Base-by-base conservation (phyloP, 208 protist species). In the Novymonas esmeraldas region DNA sequence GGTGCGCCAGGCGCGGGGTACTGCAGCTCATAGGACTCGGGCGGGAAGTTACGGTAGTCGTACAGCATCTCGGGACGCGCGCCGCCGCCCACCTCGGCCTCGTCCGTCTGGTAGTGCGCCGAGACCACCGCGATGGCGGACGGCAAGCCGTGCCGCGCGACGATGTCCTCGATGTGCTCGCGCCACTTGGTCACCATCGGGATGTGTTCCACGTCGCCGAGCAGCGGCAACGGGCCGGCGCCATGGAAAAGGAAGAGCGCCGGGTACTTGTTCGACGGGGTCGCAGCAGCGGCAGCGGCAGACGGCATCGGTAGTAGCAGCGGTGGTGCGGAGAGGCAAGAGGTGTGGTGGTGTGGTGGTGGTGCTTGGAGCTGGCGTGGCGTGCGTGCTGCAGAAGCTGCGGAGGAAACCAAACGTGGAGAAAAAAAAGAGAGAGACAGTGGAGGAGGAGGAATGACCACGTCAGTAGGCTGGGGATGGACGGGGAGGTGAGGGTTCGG, bases 1-100 rank as follows among this genome's bases (percentile, higher is more conserved):
- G 79, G 66, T 6, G 60, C 52, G 50, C 84, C 84, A 3, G 79
- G 76, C 5, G 90, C 77, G 26, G 82, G 69, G 67, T 97, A 98
- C 44, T 81, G 71, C 14, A 93, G 44, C 26, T 67, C 31, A 63
- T 98, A 98, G 24, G 75, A 64, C 65, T 90, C 81, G 0, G 42
- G 1, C 6, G 89, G 89, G 62, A 98, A 98, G 26, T 93, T 93
- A 57, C 75, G 70, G 73, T 94, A 98, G 75, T 98, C 95, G 79
- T 94, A 97, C 41, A 92, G 64, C 64, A 95, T 73, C 39, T 48
- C 58, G 4, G 78, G 79, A 16, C 54, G 22, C 29, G 33, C 0
- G 16, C 42, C 58, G 3, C 64, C 80, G 54, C 76, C 80, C 7
- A 95, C 76, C 48, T 76, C 56, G n/a, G 78, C 36, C 33, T 61